These are phyloP conservation scores for Hibiscus mutabilis DNA, from an alignment of 345 rosid species.

Conservation along the genomic window DNA sequence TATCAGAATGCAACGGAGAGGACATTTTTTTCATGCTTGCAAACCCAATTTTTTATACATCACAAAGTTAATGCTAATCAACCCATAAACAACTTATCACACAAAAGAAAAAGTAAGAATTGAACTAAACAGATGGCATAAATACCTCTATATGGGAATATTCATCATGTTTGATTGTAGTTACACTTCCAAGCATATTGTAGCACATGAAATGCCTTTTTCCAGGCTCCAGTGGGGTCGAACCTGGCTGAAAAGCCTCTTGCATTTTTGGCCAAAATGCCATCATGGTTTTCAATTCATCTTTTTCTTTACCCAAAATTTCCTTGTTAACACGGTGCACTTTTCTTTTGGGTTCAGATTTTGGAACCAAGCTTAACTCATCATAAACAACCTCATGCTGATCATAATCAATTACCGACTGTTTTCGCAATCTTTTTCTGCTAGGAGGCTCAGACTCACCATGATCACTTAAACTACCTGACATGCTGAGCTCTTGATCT, in stretches of 20 bases:
- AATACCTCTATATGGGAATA: constrained; percentile 88
- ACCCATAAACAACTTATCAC: neutral
- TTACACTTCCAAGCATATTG: constrained; percentile 87
- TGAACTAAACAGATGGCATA: neutral
- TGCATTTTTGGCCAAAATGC: constrained; percentile 63
- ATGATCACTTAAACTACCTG: constrained; percentile 64
- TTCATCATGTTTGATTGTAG: constrained; percentile 82
- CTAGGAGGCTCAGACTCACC: constrained; percentile 54
- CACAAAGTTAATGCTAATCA: neutral
- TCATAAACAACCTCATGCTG: constrained; percentile 39
- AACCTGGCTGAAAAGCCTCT: constrained; percentile 89
- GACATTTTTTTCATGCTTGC: neutral
- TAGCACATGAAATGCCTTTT: constrained; percentile 84
- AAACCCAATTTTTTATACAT: neutral
- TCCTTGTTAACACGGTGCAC: constrained; percentile 27
- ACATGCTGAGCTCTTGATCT: constrained; percentile 40
- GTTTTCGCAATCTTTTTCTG: constrained; percentile 64
- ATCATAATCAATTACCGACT: constrained; percentile 35
- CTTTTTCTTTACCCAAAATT: constrained; percentile 33
- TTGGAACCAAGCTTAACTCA: constrained; percentile 34
- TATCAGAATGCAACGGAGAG: constrained; percentile 8
- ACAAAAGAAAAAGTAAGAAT: neutral
- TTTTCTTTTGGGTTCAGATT: constrained; percentile 35
- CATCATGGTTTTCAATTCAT: constrained; percentile 24
- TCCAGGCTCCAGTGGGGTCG: constrained; percentile 66